Evolutionary conservation across 441 rosid genomes (phyloP).

Genomic region (Mallotus japonicus): DNA sequence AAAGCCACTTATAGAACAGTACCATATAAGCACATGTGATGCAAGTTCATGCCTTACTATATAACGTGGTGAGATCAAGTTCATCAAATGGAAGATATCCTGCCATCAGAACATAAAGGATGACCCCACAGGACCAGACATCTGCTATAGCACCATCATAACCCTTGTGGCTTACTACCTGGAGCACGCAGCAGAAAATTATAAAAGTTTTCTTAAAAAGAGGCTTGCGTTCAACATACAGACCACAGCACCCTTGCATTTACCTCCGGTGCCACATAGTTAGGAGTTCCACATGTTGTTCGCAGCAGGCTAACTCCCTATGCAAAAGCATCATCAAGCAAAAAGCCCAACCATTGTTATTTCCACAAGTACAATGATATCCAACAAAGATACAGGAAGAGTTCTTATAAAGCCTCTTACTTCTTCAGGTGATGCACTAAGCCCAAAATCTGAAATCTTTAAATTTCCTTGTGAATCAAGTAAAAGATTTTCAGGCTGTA

Average conservation of each 20-base stretch:
- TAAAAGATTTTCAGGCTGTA: slow-evolving; percentile 93
- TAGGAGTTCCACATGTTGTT: slow-evolving; percentile 97
- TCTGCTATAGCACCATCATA: slow-evolving; percentile 94
- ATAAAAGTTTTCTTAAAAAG: slow-evolving; percentile 1
- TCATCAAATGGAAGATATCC: slow-evolving; percentile 98
- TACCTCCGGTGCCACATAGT: slow-evolving; percentile 99
- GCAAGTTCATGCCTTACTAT: slow-evolving; percentile 74
- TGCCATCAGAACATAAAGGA: slow-evolving; percentile 88
- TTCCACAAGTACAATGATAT: slow-evolving; percentile 9
- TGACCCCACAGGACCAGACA: slow-evolving; percentile 94
- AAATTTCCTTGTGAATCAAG: slow-evolving; percentile 90
- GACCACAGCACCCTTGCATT: not conserved
- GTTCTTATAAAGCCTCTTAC: slow-evolving; percentile 39
- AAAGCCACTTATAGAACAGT: not conserved
- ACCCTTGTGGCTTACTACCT: slow-evolving; percentile 98
- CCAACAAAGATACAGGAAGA: slow-evolving; percentile 10
- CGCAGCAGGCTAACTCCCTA: slow-evolving; percentile 82
- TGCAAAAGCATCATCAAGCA: slow-evolving; percentile 27
- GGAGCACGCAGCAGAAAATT: slow-evolving; percentile 23
- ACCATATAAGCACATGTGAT: slow-evolving; percentile 10
- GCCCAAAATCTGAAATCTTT: slow-evolving; percentile 95
- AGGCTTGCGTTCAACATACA: not conserved
- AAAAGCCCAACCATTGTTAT: slow-evolving; percentile 1
- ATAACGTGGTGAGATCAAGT: slow-evolving; percentile 89
- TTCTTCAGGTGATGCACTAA: slow-evolving; percentile 79